Conservation (phyloP, 2,329 filamentous ascomycete species). For the Xylariaceae sp. region DNA sequence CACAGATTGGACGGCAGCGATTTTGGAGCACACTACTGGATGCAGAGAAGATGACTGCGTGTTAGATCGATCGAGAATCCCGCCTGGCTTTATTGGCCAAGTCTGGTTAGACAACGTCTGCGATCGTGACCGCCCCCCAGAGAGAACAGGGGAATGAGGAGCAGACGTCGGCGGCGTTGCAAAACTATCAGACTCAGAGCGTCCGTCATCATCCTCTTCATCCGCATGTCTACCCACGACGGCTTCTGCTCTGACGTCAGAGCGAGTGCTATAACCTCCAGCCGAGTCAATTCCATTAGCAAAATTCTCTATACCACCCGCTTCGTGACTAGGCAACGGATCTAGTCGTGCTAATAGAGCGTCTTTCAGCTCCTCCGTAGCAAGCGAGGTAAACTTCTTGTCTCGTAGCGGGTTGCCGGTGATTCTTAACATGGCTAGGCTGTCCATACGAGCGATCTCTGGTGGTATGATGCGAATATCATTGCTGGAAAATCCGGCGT, state of each 20-base stretch:
- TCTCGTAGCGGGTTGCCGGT: conserved; percentile 90
- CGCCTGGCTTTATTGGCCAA: conserved; percentile 64
- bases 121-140: conserved; percentile 45
- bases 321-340: conserved; percentile 50
- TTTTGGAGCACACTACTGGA: conserved; percentile 60
- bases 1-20: conserved; percentile 58
- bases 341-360: conserved; percentile 71
- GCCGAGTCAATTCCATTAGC: conserved; percentile 38
- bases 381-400: conserved; percentile 82
- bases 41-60: conserved; percentile 67
- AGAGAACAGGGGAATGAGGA: conserved; percentile 54
- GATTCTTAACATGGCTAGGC: conserved; percentile 74
- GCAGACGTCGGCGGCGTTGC: conserved; percentile 63
- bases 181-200: conserved; percentile 61
- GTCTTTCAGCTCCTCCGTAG: conserved; percentile 80
- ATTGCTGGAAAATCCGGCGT: conserved; percentile 85
- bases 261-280: conserved; percentile 29
- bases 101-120: conserved; percentile 54
- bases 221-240: neutral
- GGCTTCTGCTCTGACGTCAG: neutral
- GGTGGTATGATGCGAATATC: conserved; percentile 78
- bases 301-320: conserved; percentile 32
- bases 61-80: conserved; percentile 72
- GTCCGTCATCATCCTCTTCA: conserved; percentile 50
- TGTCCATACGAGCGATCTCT: conserved; percentile 80